These are phyloP conservation scores for Saururus chinensis DNA, from an alignment of 164 flowering plant genomes.

Conservation along the genomic window DNA sequence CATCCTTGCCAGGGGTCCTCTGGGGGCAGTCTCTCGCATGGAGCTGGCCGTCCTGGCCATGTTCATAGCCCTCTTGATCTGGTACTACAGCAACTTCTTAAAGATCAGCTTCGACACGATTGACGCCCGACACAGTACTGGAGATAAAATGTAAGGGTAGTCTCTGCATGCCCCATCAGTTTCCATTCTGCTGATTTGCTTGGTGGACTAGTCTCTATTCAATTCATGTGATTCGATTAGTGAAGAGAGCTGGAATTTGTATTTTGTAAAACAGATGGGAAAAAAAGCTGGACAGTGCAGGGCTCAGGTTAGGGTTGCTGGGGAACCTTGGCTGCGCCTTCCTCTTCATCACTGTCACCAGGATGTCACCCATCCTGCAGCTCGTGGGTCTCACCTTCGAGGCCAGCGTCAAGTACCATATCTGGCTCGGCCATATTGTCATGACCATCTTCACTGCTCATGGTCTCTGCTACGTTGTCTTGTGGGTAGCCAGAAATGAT, in stretches of 20 bases:
- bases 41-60: conserved; percentile 48
- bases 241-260: background rate
- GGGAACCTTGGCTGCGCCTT: conserved; percentile 57
- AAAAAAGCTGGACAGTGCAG: conserved; percentile 31
- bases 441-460: conserved; percentile 62
- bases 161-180: background rate
- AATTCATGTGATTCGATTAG: background rate
- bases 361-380: conserved; percentile 63
- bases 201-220: background rate
- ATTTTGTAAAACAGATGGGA: conserved; percentile 41
- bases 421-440: conserved; percentile 70
- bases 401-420: conserved; percentile 52
- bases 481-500: conserved; percentile 24
- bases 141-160: conserved; percentile 31
- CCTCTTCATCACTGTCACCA: conserved; percentile 66
- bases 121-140: conserved; percentile 12
- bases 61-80: conserved; percentile 61
- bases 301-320: conserved; percentile 38
- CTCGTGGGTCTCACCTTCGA: conserved; percentile 25
- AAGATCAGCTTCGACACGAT: conserved; percentile 22
- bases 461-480: conserved; percentile 42
- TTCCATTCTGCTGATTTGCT: background rate
- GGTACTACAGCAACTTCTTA: conserved; percentile 44
- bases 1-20: conserved; percentile 54
- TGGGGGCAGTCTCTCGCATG: conserved; percentile 52